These are phyloP conservation scores for Claviceps purpurea DNA, from an alignment of 2,329 filamentous ascomycete genomes.

Conservation along the genomic window DNA sequence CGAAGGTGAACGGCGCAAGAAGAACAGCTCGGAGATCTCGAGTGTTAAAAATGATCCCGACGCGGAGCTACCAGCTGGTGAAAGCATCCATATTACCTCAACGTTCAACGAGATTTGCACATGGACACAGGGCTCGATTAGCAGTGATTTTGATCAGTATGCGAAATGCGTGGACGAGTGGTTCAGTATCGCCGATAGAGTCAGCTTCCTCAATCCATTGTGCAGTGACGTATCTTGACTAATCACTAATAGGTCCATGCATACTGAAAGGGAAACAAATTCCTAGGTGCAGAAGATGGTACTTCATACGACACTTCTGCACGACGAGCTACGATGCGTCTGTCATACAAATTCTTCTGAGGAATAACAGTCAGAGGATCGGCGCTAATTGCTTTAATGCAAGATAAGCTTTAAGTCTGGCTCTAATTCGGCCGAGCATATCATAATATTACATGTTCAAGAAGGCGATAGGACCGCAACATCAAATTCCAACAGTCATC, in stretches of 20 bases:
- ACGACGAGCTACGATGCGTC: background rate
- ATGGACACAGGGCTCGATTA: slow-evolving; percentile 72
- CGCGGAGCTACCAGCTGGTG: slow-evolving; percentile 16
- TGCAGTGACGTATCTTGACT: background rate
- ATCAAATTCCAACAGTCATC: background rate
- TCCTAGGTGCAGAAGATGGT: background rate
- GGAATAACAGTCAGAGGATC: background rate
- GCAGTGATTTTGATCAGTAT: slow-evolving; percentile 52
- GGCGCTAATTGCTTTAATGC: background rate
- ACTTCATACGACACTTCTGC: too few species aligned
- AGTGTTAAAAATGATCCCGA: slow-evolving; percentile 14
- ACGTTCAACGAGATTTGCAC: slow-evolving; percentile 63
- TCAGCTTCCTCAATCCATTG: slow-evolving; percentile 19
- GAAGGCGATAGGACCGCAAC: background rate
- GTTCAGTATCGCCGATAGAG: slow-evolving; percentile 58
- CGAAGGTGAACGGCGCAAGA: slow-evolving; percentile 21
- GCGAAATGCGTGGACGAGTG: slow-evolving; percentile 68
- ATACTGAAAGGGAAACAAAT: background rate
- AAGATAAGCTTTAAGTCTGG: background rate
- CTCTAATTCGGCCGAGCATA: too few species aligned
- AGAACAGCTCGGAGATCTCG: slow-evolving; percentile 12
- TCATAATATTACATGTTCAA: too few species aligned
- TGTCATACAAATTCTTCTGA: background rate
- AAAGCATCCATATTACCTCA: slow-evolving; percentile 33
- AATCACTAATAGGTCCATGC: background rate